Evolutionary conservation across 1,284 basidiomycete species (phyloP).

Genomic region (Boletus sp.): DNA sequence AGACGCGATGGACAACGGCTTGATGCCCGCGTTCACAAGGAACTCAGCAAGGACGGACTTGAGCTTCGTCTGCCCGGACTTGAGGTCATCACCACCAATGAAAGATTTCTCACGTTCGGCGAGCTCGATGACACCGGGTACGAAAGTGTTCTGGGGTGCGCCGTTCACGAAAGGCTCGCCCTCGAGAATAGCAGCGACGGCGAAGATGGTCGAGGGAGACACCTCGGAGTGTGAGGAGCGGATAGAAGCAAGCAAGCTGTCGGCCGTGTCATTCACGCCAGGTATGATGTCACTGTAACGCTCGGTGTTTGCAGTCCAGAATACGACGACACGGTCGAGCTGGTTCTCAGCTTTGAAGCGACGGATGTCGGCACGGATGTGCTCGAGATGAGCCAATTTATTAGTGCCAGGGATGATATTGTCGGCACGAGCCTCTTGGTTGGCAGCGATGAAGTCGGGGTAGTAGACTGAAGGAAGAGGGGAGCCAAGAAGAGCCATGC

Average conservation of each 20-base stretch:
- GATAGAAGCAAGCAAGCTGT: constrained; percentile 84
- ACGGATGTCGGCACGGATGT: constrained; percentile 91
- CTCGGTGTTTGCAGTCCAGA: constrained; percentile 99
- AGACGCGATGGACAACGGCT: constrained; percentile 93
- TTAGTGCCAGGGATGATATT: constrained; percentile 85
- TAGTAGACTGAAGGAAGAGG: constrained; percentile 97
- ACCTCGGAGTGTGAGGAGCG: constrained; percentile 89
- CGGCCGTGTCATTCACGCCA: constrained; percentile 95
- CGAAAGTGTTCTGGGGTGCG: constrained; percentile 99
- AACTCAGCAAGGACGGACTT: constrained; percentile 97
- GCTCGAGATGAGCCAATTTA: constrained; percentile 92
- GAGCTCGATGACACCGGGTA: constrained; percentile 92
- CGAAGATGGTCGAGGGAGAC: constrained; percentile 94
- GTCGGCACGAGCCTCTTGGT: constrained; percentile 95
- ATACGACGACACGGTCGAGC: constrained; percentile 87
- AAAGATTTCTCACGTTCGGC: constrained; percentile 90
- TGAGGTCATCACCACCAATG: constrained; percentile 98
- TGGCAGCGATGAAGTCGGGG: constrained; percentile 95
- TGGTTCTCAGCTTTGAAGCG: constrained; percentile 85
- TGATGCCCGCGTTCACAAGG: constrained; percentile 98
- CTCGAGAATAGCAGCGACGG: constrained; percentile 95
- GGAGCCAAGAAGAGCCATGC: constrained; percentile 78
- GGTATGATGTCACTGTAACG: constrained; percentile 94
- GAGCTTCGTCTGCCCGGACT: constrained; percentile 93
- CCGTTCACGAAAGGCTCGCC: constrained; percentile 96